Evolutionary conservation across 2,329 filamentous ascomycete species (phyloP).

Genomic region (Trichoderma asperellum): DNA sequence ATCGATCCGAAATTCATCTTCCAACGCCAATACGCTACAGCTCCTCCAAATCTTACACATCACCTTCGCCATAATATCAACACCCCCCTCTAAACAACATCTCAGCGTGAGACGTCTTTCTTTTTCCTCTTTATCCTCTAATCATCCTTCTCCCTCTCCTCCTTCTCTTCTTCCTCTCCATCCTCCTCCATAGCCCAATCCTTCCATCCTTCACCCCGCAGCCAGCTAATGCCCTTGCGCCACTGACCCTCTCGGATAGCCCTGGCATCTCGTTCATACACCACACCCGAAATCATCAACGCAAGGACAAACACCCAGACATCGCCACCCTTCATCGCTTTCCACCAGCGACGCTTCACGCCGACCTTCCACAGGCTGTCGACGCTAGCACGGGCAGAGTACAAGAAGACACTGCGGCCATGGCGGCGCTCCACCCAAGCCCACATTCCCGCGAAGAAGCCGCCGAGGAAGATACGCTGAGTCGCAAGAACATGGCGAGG

Average conservation of each 20-base stretch:
- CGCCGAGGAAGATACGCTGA: constrained; percentile 87
- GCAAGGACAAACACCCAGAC: constrained; percentile 80
- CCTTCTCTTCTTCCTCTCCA: constrained; percentile 48
- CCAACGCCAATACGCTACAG: constrained; percentile 14
- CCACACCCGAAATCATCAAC: constrained; percentile 74
- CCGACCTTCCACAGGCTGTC: constrained; percentile 91
- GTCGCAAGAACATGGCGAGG: constrained; percentile 76
- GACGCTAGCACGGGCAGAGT: constrained; percentile 75
- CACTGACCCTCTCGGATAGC: constrained; percentile 69
- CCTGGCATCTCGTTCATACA: constrained; percentile 72
- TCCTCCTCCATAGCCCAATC: constrained; percentile 66
- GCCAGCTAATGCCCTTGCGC: constrained; percentile 73
- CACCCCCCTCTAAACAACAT: neutral
- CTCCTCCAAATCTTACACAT: constrained; percentile 8
- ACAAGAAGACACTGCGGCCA: constrained; percentile 73
- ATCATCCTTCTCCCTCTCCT: constrained; percentile 38
- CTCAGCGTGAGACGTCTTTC: neutral
- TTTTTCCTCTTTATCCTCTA: constrained; percentile 32
- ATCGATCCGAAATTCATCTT: neutral
- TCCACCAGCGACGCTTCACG: constrained; percentile 89
- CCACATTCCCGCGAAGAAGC: constrained; percentile 84
- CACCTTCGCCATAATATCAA: neutral
- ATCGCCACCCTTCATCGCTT: constrained; percentile 79
- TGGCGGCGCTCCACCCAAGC: constrained; percentile 72
- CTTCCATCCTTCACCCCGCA: constrained; percentile 74